Evolutionary conservation across 2,329 filamentous ascomycete genomes (phyloP).

Genomic region (Raffaelea arxii): DNA sequence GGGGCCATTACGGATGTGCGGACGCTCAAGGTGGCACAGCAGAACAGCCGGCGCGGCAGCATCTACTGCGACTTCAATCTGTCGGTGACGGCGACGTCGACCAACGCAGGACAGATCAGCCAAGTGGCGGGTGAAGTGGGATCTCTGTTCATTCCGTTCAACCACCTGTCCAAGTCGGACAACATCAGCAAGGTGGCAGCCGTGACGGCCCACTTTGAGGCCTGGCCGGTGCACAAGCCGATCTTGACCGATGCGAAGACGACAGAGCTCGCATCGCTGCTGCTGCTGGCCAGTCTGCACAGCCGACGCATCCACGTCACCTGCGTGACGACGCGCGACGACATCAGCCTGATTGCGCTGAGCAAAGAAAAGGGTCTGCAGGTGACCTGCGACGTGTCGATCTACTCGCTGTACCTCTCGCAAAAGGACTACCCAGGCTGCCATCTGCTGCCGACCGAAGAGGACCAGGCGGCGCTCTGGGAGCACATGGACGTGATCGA

Average conservation of each 20-base stretch:
- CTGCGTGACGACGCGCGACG: constrained; percentile 71
- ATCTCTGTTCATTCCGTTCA: constrained; percentile 75
- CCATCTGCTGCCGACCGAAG: constrained; percentile 52
- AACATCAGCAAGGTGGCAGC: constrained; percentile 79
- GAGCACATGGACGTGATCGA: constrained; percentile 64
- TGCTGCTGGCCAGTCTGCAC: constrained; percentile 69
- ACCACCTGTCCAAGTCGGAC: constrained; percentile 66
- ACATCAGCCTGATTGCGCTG: constrained; percentile 66
- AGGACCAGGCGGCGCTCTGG: constrained; percentile 67
- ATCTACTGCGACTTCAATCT: constrained; percentile 73
- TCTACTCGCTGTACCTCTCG: constrained; percentile 68
- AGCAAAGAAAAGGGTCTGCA: constrained; percentile 74
- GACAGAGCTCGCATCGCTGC: constrained; percentile 70
- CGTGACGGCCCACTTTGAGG: constrained; percentile 68
- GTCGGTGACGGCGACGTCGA: constrained; percentile 63
- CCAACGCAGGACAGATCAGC: constrained; percentile 66
- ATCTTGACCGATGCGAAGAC: constrained; percentile 75
- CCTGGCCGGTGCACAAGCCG: constrained; percentile 69
- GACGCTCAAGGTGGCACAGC: constrained; percentile 61
- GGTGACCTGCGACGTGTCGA: constrained; percentile 74
- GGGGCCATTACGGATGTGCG: constrained; percentile 63
- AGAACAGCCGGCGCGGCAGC: constrained; percentile 53
- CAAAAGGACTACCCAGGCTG: constrained; percentile 61
- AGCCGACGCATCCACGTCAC: constrained; percentile 71
- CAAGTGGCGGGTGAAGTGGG: constrained; percentile 65